phyloP scores from a whole-genome alignment of 2,329 filamentous ascomycete species.

The Westerdykella sp. region DNA sequence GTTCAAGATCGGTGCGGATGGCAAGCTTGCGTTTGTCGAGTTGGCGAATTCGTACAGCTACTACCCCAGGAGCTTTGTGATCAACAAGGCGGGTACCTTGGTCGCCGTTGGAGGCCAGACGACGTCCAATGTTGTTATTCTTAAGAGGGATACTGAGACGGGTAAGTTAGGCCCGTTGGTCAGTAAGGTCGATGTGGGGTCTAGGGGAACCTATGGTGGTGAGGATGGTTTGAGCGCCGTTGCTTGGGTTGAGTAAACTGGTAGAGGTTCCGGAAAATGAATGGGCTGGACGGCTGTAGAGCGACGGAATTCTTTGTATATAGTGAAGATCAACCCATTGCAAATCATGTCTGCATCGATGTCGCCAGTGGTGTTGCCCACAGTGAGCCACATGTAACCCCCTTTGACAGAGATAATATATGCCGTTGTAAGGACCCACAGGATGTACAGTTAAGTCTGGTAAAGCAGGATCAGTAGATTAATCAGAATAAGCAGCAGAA shows the following conservation, averaged over 20 bases:
- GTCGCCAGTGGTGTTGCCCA: too few relatives aligned
- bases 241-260: conserved; percentile 12
- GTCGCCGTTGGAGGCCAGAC: conserved; percentile 18
- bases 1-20: conserved; percentile 12
- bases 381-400: too few relatives aligned
- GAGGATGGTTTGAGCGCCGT: conserved; percentile 16
- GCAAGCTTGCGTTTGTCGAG: conserved; percentile 15
- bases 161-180: conserved; percentile 14
- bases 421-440: too few relatives aligned
- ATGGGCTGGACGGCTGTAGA: neutral
- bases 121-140: conserved; percentile 13
- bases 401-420: too few relatives aligned
- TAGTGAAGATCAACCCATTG: too few relatives aligned
- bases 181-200: conserved; percentile 10
- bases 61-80: conserved; percentile 20
- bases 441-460: too few relatives aligned
- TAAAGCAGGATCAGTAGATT: too few relatives aligned
- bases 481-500: too few relatives aligned
- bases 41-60: conserved; percentile 16
- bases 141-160: conserved; percentile 11
- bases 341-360: too few relatives aligned
- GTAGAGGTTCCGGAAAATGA: neutral
- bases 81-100: conserved; percentile 14
- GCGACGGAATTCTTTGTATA: neutral
- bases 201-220: conserved; percentile 10